Conservation (phyloP, 2,329 filamentous ascomycete genomes). For the Parastagonospora avenae region DNA sequence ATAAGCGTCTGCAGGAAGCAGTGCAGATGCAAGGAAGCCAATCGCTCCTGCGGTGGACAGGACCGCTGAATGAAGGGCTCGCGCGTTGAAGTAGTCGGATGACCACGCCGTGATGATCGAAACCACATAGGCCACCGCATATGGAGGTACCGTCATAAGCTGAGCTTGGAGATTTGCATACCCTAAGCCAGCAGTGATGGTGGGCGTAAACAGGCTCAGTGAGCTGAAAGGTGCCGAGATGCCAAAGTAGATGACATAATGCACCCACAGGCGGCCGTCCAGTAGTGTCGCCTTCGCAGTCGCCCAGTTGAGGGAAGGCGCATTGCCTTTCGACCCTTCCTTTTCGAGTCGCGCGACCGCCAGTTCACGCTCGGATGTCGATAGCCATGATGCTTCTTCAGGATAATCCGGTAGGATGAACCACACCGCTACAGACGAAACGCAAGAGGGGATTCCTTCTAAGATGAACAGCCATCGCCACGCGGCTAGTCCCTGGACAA, state of each 20-base stretch:
- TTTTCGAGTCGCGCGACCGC: conserved; percentile 47
- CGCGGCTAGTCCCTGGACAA: conserved; percentile 40
- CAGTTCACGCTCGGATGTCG: conserved; percentile 44
- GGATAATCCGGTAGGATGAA: conserved; percentile 57
- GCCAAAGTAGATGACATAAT: conserved; percentile 50
- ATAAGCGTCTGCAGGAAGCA: conserved; percentile 66
- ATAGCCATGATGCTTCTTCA: conserved; percentile 55
- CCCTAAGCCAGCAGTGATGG: conserved; percentile 64
- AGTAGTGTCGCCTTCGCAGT: conserved; percentile 55
- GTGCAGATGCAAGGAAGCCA: conserved; percentile 67
- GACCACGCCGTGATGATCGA: conserved; percentile 39
- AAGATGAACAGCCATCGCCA: conserved; percentile 36
- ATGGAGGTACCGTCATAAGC: conserved; percentile 71
- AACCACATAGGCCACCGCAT: conserved; percentile 64
- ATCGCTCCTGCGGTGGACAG: conserved; percentile 48
- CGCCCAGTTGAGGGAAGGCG: conserved; percentile 51
- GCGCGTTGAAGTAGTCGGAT: conserved; percentile 32
- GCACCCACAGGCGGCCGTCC: conserved; percentile 59
- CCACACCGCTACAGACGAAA: conserved; percentile 44
- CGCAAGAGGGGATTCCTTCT: conserved; percentile 27
- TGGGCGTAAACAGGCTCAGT: conserved; percentile 66
- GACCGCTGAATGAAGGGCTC: conserved; percentile 59
- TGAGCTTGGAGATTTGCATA: conserved; percentile 63
- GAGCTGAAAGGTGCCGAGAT: conserved; percentile 28
- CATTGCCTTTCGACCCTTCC: conserved; percentile 51